Evolutionary conservation across 2,329 filamentous ascomycete species (phyloP).

Genomic region (Clarireedia homoeocarpa): DNA sequence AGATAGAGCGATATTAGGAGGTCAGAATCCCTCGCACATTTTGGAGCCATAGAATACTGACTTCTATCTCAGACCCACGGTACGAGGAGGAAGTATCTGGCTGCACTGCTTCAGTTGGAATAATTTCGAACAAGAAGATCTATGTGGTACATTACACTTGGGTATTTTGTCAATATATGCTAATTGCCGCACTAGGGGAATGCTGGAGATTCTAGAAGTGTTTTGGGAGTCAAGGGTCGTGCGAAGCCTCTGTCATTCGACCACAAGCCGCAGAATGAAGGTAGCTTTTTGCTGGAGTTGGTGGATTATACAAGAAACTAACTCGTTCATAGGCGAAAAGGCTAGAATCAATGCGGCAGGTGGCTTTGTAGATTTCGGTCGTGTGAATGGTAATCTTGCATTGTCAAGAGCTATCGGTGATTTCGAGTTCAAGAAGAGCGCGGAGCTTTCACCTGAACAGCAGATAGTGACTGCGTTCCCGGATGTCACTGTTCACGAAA

Average conservation of each 20-base stretch:
- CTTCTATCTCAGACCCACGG: conserved; percentile 66
- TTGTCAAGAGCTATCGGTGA: conserved; percentile 96
- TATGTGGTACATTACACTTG: conserved; percentile 69
- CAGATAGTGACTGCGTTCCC: conserved; percentile 97
- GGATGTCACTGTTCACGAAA: conserved; percentile 85
- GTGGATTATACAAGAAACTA: conserved; percentile 19
- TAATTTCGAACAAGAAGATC: conserved; percentile 87
- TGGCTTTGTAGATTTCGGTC: conserved; percentile 96
- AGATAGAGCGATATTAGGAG: conserved; percentile 89
- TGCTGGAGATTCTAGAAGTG: conserved; percentile 89
- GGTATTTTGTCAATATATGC: conserved; percentile 9
- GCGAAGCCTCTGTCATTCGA: conserved; percentile 98
- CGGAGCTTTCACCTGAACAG: conserved; percentile 92
- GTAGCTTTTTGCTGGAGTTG: conserved; percentile 36
- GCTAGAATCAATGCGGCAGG: conserved; percentile 91
- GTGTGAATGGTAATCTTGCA: conserved; percentile 96
- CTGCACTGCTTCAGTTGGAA: conserved; percentile 86
- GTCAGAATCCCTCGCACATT: conserved; percentile 42
- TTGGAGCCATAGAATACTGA: conserved; percentile 16
- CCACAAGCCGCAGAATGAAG: conserved; percentile 98
- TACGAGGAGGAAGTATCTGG: conserved; percentile 98
- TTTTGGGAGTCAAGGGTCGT: conserved; percentile 91
- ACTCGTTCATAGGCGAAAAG: conserved; percentile 64
- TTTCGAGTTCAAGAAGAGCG: conserved; percentile 99
- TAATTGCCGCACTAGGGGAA: conserved; percentile 63